Evolutionary conservation across 2,329 filamentous ascomycete species (phyloP), one percentile per base, ranked within the genome.

Genomic region (Trematosphaeria pertusa): DNA sequence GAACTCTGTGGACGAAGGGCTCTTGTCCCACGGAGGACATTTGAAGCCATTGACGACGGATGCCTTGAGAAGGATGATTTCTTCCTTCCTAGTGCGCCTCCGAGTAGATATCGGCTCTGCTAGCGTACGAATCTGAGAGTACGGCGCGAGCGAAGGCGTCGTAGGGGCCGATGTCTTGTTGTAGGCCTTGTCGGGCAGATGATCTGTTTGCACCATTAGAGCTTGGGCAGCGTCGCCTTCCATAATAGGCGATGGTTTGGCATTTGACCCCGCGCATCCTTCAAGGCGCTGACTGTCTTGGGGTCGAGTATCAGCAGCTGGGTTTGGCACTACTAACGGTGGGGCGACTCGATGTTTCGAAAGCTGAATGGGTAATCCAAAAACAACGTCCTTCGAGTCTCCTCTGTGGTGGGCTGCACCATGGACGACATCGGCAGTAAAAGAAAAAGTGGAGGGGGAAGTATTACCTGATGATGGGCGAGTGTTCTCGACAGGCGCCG

Each of bases 21-120:
- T 72, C n/a, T 81, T 81, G 21, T 62, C 56, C 94, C 94, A 99
- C 0, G 89, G 91, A 9, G 88, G 91, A 58, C 96, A 97, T 15
- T 87, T 80, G 62, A 86, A 88, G 0, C 88, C 90, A 65, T 96
- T 90, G 15, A 99, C 79, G 44, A 85, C 87, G 4, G 92, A 94
- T 3, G 87, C 85, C 63, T 87, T 85, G 1, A 89, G 77, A 7
- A 97, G 72, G 39, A 97, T 85, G 21, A 88, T 86, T 62, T 91
- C 81, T 70, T 96, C 91, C 12, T 80, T 78, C 4, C 81, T 87
- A 2, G 89, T 81, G 11, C 88, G 76, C 46, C 81, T 77, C 42
- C 88, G 81, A 8, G 75, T 80, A 18, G 83, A 84, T 3, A 71
- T 51, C 2, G 82, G 81, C 52, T 78, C 76, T 34, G 66, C 72